Evolutionary conservation across 768 basidiomycete genomes (phyloP).

Genomic region (Suillus subaureus): DNA sequence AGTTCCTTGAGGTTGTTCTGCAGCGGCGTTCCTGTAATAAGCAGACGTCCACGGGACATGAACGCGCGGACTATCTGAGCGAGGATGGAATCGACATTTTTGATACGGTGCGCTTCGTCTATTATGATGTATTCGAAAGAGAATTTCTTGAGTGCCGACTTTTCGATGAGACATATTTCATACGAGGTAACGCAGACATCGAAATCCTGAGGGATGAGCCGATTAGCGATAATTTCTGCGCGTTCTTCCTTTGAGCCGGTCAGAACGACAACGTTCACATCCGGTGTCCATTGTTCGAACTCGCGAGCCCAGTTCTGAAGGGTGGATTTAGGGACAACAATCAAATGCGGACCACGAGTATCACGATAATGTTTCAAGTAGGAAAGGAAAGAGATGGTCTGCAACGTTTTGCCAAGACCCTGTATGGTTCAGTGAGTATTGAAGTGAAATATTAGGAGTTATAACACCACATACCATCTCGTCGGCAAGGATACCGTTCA

Average conservation of each 20-base stretch:
- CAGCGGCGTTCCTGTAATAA: slow-evolving; percentile 96
- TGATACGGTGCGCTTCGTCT: slow-evolving; percentile 99
- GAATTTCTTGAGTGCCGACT: slow-evolving; percentile 89
- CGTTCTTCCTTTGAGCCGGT: slow-evolving; percentile 92
- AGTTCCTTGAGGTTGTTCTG: slow-evolving; percentile 98
- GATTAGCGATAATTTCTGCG: slow-evolving; percentile 72
- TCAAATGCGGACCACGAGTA: slow-evolving; percentile 82
- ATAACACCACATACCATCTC: slow-evolving; percentile 69
- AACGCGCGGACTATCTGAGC: slow-evolving; percentile 94
- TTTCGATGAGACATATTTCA: slow-evolving; percentile 96
- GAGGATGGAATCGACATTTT: slow-evolving; percentile 96
- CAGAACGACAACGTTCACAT: slow-evolving; percentile 78
- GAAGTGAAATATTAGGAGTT: too few relatives aligned
- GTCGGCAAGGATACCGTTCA: slow-evolving; percentile 96
- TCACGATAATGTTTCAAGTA: slow-evolving; percentile 87
- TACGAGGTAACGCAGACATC: slow-evolving; percentile 96
- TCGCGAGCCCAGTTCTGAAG: slow-evolving; percentile 97
- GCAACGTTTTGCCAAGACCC: slow-evolving; percentile 98
- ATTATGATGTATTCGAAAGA: slow-evolving; percentile 98
- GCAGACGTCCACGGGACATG: slow-evolving; percentile 81
- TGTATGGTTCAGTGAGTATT: slow-evolving; percentile 31
- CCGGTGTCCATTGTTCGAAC: slow-evolving; percentile 88
- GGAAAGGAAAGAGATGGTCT: slow-evolving; percentile 95
- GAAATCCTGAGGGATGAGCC: slow-evolving; percentile 85
- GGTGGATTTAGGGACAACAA: slow-evolving; percentile 98